These are phyloP conservation scores for Xylaria polymorpha DNA, from an alignment of 2,329 filamentous ascomycete genomes.

Conservation along the genomic window DNA sequence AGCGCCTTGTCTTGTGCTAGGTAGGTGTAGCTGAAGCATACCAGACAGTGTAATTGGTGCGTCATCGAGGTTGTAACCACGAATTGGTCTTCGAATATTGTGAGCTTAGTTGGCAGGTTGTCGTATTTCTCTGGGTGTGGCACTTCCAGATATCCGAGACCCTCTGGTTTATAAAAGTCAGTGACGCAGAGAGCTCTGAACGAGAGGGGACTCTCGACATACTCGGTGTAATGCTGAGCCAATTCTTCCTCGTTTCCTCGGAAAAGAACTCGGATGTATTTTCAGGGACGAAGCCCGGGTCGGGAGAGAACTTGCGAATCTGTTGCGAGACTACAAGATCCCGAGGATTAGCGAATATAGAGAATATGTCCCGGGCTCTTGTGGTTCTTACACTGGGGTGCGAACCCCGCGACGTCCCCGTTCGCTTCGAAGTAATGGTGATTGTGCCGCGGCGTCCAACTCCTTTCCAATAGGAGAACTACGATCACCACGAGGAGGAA, in stretches of 20 bases:
- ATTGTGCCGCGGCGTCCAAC: conserved; percentile 36
- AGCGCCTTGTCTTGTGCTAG: background rate
- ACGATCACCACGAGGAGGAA: conserved; percentile 52
- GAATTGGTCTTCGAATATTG: conserved; percentile 48
- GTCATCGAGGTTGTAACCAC: conserved; percentile 58
- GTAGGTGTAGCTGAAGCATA: conserved; percentile 36
- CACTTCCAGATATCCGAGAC: conserved; percentile 56
- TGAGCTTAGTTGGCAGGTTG: conserved; percentile 53
- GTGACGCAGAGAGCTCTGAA: background rate
- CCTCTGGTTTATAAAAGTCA: conserved; percentile 42
- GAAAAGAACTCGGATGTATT: conserved; percentile 56
- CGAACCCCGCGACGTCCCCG: conserved; percentile 56
- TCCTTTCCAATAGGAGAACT: conserved; percentile 51
- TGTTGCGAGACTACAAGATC: conserved; percentile 53
- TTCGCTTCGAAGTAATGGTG: conserved; percentile 48
- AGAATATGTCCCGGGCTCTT: background rate
- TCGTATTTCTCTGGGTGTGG: conserved; percentile 51
- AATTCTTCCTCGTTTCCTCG: conserved; percentile 49
- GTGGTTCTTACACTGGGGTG: conserved; percentile 51
- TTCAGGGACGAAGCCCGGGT: conserved; percentile 53
- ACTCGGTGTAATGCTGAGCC: conserved; percentile 56
- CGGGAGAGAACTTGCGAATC: conserved; percentile 54
- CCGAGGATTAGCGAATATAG: conserved; percentile 1
- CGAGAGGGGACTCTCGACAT: conserved; percentile 32
- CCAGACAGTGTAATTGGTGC: conserved; percentile 59